Percentiles rank a stretch among this genome's conserved stretches.
These are phyloP conservation scores for Grammothele lineata DNA, from an alignment of 768 basidiomycete genomes.

Conservation along the genomic window DNA sequence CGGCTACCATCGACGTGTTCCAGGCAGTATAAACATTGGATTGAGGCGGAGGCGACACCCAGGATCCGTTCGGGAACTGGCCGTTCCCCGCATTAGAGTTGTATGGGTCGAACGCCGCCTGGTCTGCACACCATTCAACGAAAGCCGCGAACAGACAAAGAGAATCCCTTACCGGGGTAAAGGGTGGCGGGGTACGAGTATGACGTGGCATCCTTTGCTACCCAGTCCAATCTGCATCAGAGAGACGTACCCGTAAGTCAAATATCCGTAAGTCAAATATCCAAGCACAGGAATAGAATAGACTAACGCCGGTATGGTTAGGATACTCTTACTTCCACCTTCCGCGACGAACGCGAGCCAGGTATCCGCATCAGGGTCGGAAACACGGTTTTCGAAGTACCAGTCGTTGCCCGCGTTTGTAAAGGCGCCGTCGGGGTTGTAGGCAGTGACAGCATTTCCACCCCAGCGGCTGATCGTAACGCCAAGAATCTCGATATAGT, in stretches of 20 bases:
- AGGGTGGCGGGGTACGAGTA: constrained; percentile 44
- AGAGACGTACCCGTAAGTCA: neutral
- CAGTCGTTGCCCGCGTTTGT: constrained; percentile 53
- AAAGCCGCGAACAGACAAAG: neutral
- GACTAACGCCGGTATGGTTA: constrained; percentile 50
- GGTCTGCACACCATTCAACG: constrained; percentile 27
- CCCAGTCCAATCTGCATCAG: constrained; percentile 48
- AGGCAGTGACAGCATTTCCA: constrained; percentile 51
- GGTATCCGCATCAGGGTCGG: constrained; percentile 37
- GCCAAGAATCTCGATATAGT: constrained; percentile 45
- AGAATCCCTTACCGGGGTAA: constrained; percentile 42
- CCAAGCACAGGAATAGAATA: neutral
- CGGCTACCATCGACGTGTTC: constrained; percentile 40
- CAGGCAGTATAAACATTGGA: constrained; percentile 41
- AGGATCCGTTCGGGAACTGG: constrained; percentile 44
- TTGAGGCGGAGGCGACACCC: constrained; percentile 37
- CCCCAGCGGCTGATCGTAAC: constrained; percentile 51
- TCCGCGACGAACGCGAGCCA: constrained; percentile 46
- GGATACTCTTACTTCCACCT: constrained; percentile 38
- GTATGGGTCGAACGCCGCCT: constrained; percentile 42
- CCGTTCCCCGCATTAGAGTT: constrained; percentile 47
- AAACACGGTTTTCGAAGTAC: constrained; percentile 52
- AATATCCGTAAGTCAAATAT: neutral
- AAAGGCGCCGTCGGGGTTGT: constrained; percentile 47
- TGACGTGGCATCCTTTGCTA: constrained; percentile 47